Evolutionary conservation across 139 green algal genomes (phyloP), one percentile per base, ranked within the genome.

Genomic region (Chloropicon primus): DNA sequence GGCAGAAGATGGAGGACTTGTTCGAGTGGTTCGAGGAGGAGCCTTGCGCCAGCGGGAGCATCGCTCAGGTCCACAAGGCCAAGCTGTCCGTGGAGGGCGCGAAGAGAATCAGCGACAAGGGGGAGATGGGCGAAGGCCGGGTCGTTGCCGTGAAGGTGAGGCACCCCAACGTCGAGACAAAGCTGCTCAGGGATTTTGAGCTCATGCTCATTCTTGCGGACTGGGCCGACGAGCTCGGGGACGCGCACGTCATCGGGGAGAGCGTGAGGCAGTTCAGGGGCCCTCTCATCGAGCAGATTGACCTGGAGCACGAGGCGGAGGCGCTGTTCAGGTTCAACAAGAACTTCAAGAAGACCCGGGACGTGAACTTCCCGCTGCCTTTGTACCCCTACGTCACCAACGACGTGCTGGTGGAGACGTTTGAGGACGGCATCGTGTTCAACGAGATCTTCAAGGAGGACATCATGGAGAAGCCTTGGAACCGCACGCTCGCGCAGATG

Each of bases 281-380:
- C 62, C 96, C 91, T 62, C 96, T 99, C 90, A 89, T 90, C 5
- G 73, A 80, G 54, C 85, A 89, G 78, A 2, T 99, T 0, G 94
- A 99, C 80, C 74, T 99, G 5, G 88, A 84, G 1, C 83, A 87
- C 2, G 95, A 99, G 86, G 95, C 90, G 21, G 80, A 79, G 74
- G 90, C 97, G 78, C 87, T 99, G 54, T 85, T 87, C 71, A 88
- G 88, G 28, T 99, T 99, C 88, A 93, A 93, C 86, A 90, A 93
- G 80, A 98, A 98, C 87, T 99, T 99, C 84, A 85, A 88, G 24
- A 79, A 89, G 21, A 93, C 86, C 88, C 27, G 72, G 2, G 62
- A 83, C 54, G 89, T 96, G 53, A 73, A 27, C 3, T 84, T 88
- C 2, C 88, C 88, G 5, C 73, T 72, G 0, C 80, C 85, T n/a